phyloP scores from a whole-genome alignment of 345 rosid species.

The Salix koriyanagi region DNA sequence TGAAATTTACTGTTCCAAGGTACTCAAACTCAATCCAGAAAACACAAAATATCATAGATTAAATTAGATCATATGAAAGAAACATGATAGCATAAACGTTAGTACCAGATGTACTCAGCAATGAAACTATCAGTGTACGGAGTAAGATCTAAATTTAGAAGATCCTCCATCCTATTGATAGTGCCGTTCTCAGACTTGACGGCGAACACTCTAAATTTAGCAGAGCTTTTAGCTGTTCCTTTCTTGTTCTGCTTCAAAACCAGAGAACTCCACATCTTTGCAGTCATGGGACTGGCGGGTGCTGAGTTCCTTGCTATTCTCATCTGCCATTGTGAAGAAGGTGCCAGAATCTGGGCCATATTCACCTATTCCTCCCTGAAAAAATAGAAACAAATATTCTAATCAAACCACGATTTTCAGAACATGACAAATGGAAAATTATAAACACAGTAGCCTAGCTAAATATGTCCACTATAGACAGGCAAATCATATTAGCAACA shows the following conservation, averaged over 20 bases:
- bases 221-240: constrained; percentile 35
- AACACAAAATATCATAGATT: background rate
- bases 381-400: constrained; percentile 9
- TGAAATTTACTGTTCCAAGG: background rate
- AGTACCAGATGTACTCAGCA: constrained; percentile 95
- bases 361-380: constrained; percentile 35
- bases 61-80: background rate
- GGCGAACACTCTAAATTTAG: constrained; percentile 58
- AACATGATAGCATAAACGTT: background rate
- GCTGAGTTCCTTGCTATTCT: constrained; percentile 53
- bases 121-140: constrained; percentile 80
- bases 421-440: background rate
- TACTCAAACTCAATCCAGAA: background rate
- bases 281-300: constrained; percentile 36
- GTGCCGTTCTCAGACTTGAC: constrained; percentile 62
- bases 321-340: constrained; percentile 72
- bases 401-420: background rate
- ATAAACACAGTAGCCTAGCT: background rate
- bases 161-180: constrained; percentile 64
- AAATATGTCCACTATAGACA: background rate
- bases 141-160: constrained; percentile 76
- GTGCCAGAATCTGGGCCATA: constrained; percentile 91
- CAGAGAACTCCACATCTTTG: constrained; percentile 64
- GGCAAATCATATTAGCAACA: constrained; percentile 1
- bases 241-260: constrained; percentile 67